These are phyloP conservation scores for Periconia sp. DNA, from an alignment of 2,329 filamentous ascomycete genomes.

Conservation along the genomic window DNA sequence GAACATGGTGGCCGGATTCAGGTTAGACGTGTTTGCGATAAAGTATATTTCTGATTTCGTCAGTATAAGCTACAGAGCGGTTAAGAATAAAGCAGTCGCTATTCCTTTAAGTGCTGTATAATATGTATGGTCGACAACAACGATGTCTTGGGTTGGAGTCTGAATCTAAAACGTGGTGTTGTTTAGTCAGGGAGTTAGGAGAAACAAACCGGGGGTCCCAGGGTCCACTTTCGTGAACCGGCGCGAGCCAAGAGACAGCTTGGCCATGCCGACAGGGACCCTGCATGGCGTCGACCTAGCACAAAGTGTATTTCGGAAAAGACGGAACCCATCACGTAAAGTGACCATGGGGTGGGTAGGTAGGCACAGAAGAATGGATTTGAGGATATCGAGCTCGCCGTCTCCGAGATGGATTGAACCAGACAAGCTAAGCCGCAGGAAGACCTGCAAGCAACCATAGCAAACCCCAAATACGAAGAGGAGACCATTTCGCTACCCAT, in stretches of 20 bases:
- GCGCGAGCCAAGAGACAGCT: not conserved
- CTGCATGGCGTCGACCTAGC: not conserved
- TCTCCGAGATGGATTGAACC: conserved; percentile 23
- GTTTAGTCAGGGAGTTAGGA: not conserved
- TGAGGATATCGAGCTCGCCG: conserved; percentile 35
- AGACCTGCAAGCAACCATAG: conserved; percentile 21
- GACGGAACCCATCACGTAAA: not conserved
- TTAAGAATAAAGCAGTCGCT: no score
- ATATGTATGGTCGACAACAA: no score
- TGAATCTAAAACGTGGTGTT: not conserved
- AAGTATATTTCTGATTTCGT: no score
- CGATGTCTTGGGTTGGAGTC: no score
- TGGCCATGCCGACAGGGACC: not conserved
- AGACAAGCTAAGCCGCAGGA: conserved; percentile 21
- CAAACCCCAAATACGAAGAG: conserved; percentile 16
- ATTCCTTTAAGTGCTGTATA: no score
- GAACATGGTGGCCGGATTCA: not conserved
- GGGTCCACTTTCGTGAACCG: not conserved
- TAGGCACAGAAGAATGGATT: conserved; percentile 30
- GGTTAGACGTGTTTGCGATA: not conserved
- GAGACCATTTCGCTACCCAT: conserved; percentile 31
- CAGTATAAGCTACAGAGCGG: no score
- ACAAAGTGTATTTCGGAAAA: not conserved
- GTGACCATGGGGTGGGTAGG: not conserved
- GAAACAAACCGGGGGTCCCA: not conserved